Percentiles rank a stretch among this genome's conserved stretches.
Conservation (phyloP, 768 basidiomycete genomes). For the Boletellus sp. region DNA sequence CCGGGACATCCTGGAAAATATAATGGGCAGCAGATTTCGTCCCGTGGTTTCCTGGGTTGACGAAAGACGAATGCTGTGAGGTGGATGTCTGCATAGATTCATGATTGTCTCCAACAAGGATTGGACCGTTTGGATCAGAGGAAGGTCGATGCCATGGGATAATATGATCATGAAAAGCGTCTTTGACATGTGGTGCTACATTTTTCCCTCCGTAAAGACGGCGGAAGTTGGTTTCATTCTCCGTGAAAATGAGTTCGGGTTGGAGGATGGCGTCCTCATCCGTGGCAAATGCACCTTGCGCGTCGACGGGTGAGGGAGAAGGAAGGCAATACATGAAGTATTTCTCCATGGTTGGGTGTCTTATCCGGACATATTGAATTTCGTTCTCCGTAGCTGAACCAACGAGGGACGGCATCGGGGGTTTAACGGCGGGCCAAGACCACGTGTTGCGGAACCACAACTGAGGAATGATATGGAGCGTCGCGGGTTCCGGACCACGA, state of each 20-base stretch:
- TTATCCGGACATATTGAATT: conserved; percentile 61
- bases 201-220: conserved; percentile 90
- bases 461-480: conserved; percentile 91
- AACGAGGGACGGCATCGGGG: conserved; percentile 58
- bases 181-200: conserved; percentile 81
- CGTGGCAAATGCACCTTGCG: conserved; percentile 57
- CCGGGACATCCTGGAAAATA: conserved; percentile 79
- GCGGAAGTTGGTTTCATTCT: conserved; percentile 95
- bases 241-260: conserved; percentile 89
- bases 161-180: conserved; percentile 98
- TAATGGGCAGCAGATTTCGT: conserved; percentile 96
- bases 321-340: conserved; percentile 86
- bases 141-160: conserved; percentile 75
- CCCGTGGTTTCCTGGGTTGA: conserved; percentile 83
- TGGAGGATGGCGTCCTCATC: conserved; percentile 60
- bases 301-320: conserved; percentile 85
- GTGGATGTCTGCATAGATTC: not conserved
- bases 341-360: conserved; percentile 71
- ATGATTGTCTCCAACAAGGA: not conserved
- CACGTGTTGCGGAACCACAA: conserved; percentile 98
- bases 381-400: conserved; percentile 48
- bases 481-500: conserved; percentile 92
- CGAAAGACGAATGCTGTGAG: conserved; percentile 39
- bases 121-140: conserved; percentile 33
- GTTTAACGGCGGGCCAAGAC: conserved; percentile 83